Conservation (phyloP, 306 rosid species). For the Rosa lucieae region DNA sequence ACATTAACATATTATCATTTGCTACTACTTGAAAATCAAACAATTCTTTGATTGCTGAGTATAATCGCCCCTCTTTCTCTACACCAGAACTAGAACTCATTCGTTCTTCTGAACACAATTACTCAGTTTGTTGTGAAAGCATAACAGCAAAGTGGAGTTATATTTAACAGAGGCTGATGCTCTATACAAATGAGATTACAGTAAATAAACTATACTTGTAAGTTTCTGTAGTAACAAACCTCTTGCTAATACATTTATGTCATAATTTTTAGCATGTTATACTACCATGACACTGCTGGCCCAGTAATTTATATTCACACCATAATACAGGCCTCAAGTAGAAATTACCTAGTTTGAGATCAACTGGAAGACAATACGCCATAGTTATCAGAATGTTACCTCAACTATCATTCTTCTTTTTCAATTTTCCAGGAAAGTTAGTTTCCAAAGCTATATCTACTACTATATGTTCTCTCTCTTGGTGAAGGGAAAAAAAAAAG, state of each 20-base stretch:
- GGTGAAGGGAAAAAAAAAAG: too few species aligned
- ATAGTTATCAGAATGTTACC: too few species aligned
- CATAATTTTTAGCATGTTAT: not conserved
- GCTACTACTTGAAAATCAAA: not conserved
- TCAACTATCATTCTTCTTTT: not conserved
- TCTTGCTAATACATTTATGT: not conserved
- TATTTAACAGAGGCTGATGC: not conserved
- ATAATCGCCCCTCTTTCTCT: not conserved
- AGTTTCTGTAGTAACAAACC: not conserved
- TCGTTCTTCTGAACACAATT: not conserved
- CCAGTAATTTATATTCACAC: not conserved
- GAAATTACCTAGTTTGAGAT: not conserved
- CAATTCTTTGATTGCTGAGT: not conserved
- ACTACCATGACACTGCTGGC: not conserved
- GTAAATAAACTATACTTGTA: not conserved
- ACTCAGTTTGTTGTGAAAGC: not conserved
- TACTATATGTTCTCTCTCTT: not conserved
- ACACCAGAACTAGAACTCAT: not conserved
- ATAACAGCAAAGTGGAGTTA: not conserved
- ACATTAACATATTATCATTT: not conserved
- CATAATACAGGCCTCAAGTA: not conserved
- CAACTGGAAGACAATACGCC: not conserved
- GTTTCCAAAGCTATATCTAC: not conserved
- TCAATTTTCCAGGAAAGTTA: not conserved
- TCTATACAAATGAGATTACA: not conserved